Conservation (phyloP, 352 stramenopile genomes). For the Globisporangium carolinianum region DNA sequence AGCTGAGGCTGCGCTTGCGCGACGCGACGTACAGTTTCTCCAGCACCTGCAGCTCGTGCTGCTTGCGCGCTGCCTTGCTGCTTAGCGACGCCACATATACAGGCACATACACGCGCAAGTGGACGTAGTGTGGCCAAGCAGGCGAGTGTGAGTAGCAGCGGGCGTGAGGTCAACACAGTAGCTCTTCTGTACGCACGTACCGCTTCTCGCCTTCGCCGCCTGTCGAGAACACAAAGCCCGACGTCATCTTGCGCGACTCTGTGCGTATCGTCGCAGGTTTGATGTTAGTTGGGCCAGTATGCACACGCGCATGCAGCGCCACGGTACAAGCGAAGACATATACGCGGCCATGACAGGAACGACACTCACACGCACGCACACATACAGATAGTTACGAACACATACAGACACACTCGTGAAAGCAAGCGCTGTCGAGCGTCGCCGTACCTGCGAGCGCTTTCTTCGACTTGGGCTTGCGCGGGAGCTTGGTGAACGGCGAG, state of each 20-base stretch:
- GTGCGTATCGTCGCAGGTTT: background rate
- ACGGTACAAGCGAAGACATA: no score
- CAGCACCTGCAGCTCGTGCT: constrained; percentile 42
- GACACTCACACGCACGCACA: background rate
- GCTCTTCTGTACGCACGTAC: background rate
- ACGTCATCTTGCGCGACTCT: constrained; percentile 15
- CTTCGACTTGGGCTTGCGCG: constrained; percentile 10
- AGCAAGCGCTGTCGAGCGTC: background rate
- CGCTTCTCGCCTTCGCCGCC: constrained; percentile 10
- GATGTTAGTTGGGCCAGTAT: no score
- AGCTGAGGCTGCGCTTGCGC: constrained; percentile 27
- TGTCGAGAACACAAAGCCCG: constrained; percentile 14
- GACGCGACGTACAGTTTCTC: constrained; percentile 33
- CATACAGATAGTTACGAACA: background rate
- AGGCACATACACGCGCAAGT: background rate
- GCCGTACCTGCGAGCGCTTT: constrained; percentile 8
- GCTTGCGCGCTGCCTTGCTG: constrained; percentile 20
- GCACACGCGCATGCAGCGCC: no score
- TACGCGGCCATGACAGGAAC: background rate
- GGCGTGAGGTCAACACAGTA: background rate
- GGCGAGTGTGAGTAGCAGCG: no score
- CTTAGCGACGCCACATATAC: background rate
- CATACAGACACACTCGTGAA: background rate
- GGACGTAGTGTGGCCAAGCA: background rate
- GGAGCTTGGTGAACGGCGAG: constrained; percentile 58